Percentiles rank a stretch among this genome's conserved stretches.
Conservation (phyloP, 164 flowering plant species). For the Aristolochia californica region DNA sequence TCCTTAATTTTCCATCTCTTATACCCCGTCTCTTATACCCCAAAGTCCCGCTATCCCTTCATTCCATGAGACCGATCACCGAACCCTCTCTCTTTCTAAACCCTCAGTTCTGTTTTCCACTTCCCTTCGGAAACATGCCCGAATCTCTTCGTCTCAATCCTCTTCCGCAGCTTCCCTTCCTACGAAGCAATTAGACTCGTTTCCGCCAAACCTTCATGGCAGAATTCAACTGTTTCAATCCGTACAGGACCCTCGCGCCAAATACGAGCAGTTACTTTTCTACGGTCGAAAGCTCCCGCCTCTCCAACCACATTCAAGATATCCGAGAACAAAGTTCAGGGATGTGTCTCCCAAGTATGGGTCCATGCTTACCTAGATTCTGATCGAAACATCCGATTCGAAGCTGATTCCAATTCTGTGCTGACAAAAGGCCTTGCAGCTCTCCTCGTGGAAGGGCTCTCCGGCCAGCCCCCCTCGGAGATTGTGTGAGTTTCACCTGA, state of each 20-base stretch:
- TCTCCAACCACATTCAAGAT: conserved; percentile 51
- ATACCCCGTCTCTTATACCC: conserved; percentile 23
- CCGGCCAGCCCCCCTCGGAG: conserved; percentile 59
- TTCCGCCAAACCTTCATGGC: conserved; percentile 77
- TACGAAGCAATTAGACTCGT: too few species aligned
- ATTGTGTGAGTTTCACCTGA: conserved; percentile 68
- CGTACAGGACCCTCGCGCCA: conserved; percentile 61
- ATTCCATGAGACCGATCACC: conserved; percentile 8
- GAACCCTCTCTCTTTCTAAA: too few species aligned
- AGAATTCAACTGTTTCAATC: conserved; percentile 73
- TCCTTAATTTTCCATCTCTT: conserved; percentile 31
- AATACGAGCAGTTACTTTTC: conserved; percentile 74
- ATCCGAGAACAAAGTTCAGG: conserved; percentile 70
- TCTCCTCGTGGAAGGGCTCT: too few species aligned
- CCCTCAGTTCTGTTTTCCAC: too few species aligned
- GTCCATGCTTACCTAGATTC: conserved; percentile 65
- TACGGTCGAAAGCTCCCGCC: conserved; percentile 63
- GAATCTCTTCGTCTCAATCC: conserved; percentile 40
- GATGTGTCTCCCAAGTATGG: conserved; percentile 98
- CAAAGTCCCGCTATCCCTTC: conserved; percentile 22
- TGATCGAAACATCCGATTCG: conserved; percentile 45
- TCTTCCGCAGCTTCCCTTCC: too few species aligned
- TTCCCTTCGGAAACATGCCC: too few species aligned
- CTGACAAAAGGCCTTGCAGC: conserved; percentile 94
- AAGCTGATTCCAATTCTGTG: conserved; percentile 90